These are phyloP conservation scores for Senna tora DNA, from an alignment of 306 rosid genomes.

Conservation along the genomic window DNA sequence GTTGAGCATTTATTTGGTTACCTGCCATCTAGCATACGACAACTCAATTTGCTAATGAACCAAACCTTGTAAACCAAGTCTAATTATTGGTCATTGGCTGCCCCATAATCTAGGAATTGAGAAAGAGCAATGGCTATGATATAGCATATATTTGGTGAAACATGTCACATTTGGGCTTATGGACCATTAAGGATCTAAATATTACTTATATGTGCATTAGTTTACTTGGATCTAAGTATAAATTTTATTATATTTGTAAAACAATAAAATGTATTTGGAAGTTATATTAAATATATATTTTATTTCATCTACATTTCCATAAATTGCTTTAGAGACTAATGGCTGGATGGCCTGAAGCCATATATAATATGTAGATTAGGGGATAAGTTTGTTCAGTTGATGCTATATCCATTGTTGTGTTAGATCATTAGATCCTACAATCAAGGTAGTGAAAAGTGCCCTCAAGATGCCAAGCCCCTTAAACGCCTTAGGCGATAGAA, in stretches of 20 bases:
- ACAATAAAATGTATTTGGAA: too few relatives aligned
- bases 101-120: not conserved
- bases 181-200: not conserved
- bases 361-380: not conserved
- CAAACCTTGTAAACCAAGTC: not conserved
- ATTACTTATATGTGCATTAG: not conserved
- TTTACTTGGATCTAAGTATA: not conserved
- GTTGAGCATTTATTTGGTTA: conserved; percentile 5
- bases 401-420: not conserved
- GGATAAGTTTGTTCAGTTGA: conserved; percentile 3
- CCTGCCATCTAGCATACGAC: not conserved
- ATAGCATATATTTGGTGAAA: not conserved
- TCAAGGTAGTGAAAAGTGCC: too few relatives aligned
- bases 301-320: too few relatives aligned
- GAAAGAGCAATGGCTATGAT: conserved; percentile 2
- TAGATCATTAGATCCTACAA: too few relatives aligned
- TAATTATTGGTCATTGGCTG: not conserved
- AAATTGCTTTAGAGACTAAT: too few relatives aligned
- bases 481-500: too few relatives aligned
- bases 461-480: too few relatives aligned
- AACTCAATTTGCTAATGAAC: conserved; percentile 1
- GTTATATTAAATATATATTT: too few relatives aligned
- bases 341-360: too few relatives aligned
- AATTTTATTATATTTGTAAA: too few relatives aligned
- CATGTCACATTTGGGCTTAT: not conserved